Evolutionary conservation across 768 basidiomycete genomes (phyloP).

Genomic region (Paxillus rubicundulus): DNA sequence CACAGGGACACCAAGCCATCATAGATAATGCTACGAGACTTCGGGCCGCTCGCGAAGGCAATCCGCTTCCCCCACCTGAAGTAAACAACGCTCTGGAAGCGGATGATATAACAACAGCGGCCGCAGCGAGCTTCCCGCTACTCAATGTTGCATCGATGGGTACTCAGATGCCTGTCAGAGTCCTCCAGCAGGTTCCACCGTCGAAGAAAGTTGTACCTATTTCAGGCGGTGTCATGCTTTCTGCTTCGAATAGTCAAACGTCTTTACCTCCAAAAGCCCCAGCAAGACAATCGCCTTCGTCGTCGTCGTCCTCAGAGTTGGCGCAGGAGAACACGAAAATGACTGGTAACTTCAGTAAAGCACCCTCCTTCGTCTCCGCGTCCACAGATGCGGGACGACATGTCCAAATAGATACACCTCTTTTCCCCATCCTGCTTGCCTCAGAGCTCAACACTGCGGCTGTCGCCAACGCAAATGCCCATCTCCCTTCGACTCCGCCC

Average conservation of each 20-base stretch:
- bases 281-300: not conserved
- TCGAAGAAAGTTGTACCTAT: slow-evolving; percentile 2
- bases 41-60: slow-evolving; percentile 17
- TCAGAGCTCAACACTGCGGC: slow-evolving; percentile 10
- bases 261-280: slow-evolving; percentile 3
- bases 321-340: not conserved
- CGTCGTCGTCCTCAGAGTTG: not conserved
- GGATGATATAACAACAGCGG: not conserved
- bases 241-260: not conserved
- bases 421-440: slow-evolving; percentile 12
- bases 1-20: slow-evolving; percentile 27
- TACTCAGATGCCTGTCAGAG: not conserved
- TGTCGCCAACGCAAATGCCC: not conserved
- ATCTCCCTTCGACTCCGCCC: slow-evolving; percentile 1
- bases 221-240: slow-evolving; percentile 21
- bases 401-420: slow-evolving; percentile 2
- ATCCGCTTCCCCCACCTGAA: not conserved
- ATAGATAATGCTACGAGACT: slow-evolving; percentile 29
- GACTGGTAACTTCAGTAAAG: not conserved
- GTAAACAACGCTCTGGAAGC: not conserved
- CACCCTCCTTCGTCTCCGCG: slow-evolving; percentile 7
- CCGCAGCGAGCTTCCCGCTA: not conserved
- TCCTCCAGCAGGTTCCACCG: not conserved
- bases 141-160: not conserved
- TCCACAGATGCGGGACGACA: slow-evolving; percentile 13